Conservation (phyloP, 2,329 filamentous ascomycete species). For the Aspergillus sp. region DNA sequence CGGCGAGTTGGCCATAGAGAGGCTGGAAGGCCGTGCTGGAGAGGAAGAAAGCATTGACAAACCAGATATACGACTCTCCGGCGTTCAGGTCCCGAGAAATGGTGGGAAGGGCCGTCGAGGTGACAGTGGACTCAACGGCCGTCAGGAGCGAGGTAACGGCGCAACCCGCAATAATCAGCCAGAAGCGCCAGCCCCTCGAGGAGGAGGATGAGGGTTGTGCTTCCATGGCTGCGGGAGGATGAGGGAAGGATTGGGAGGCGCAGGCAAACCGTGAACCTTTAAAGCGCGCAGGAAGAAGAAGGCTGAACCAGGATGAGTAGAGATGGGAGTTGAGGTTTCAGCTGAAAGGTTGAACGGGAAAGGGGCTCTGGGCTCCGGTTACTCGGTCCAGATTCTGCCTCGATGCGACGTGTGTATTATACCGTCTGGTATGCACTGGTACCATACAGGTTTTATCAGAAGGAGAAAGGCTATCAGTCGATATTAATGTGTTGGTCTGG, state of each 20-base stretch:
- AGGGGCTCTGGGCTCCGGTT: too few species aligned
- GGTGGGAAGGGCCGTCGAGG: slow-evolving; percentile 45
- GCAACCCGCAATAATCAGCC: slow-evolving; percentile 31
- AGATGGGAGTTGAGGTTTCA: too few species aligned
- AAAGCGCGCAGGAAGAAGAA: too few species aligned
- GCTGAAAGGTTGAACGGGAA: too few species aligned
- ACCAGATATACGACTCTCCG: slow-evolving; percentile 39
- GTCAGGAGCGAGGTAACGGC: slow-evolving; percentile 32
- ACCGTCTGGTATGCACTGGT: too few species aligned
- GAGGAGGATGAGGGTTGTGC: too few species aligned
- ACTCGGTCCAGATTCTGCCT: too few species aligned
- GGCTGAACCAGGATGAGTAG: too few species aligned
- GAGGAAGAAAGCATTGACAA: slow-evolving; percentile 23
- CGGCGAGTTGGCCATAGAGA: slow-evolving; percentile 52
- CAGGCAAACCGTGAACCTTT: background rate
- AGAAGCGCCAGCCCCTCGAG: slow-evolving; percentile 12
- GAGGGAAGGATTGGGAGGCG: background rate
- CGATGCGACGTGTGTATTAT: too few species aligned
- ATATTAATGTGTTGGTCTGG: too few species aligned
- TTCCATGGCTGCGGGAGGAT: background rate
- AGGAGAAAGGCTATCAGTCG: too few species aligned
- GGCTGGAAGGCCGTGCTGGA: slow-evolving; percentile 41
- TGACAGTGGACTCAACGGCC: slow-evolving; percentile 41
- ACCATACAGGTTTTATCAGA: too few species aligned
- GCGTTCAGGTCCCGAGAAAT: slow-evolving; percentile 37